phyloP scores from a whole-genome alignment of 768 basidiomycete genomes.

The Psilocybe cyanescens region DNA sequence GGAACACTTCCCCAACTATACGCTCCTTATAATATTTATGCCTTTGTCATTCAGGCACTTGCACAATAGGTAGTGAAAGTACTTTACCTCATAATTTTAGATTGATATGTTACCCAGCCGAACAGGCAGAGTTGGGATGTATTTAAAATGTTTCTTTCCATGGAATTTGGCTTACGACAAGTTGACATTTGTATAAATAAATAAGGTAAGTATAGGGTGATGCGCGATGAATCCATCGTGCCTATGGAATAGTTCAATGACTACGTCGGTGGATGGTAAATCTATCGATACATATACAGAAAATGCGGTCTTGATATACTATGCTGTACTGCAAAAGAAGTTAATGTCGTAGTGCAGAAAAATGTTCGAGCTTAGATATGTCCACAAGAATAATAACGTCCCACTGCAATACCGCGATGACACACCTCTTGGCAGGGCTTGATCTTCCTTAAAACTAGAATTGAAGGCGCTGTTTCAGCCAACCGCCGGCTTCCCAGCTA shows the following conservation, averaged over 20 bases:
- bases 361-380: too few relatives aligned
- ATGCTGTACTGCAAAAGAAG: too few relatives aligned
- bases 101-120: not conserved
- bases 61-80: constrained; percentile 3
- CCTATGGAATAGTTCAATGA: too few relatives aligned
- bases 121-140: not conserved
- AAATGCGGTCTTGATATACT: too few relatives aligned
- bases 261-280: too few relatives aligned
- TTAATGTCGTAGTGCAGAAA: too few relatives aligned
- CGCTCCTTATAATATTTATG: constrained; percentile 13
- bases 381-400: too few relatives aligned
- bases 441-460: not conserved
- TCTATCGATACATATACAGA: too few relatives aligned
- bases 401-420: too few relatives aligned
- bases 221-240: too few relatives aligned
- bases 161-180: too few relatives aligned
- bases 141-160: not conserved
- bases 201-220: not conserved
- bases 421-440: not conserved
- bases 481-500: constrained; percentile 69
- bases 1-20: not conserved
- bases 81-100: constrained; percentile 4
- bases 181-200: not conserved
- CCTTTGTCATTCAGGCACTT: not conserved
- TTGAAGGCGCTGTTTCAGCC: constrained; percentile 38